Evolutionary conservation across 2,329 filamentous ascomycete genomes (phyloP).

Genomic region (Cladophialophora carrionii): DNA sequence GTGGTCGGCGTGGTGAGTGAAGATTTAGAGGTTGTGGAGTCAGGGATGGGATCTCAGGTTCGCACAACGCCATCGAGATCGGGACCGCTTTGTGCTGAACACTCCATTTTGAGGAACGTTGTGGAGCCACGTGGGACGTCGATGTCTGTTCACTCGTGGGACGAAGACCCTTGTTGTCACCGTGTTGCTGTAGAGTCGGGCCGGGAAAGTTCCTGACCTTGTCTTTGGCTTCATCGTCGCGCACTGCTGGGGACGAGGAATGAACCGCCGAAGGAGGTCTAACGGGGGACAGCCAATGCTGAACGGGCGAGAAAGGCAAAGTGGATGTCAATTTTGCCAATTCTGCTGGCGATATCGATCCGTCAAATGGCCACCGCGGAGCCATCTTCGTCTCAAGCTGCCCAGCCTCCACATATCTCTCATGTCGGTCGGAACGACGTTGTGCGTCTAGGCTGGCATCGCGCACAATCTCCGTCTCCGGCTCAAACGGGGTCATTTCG

Average conservation of each 20-base stretch:
- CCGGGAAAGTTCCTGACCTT: not conserved
- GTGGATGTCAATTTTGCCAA: not conserved
- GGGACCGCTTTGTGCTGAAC: not conserved
- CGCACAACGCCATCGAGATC: not conserved
- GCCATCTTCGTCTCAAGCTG: not conserved
- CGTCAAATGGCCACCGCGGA: not conserved
- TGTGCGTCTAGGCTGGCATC: not conserved
- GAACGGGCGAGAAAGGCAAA: not conserved
- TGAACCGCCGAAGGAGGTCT: not conserved
- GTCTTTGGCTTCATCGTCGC: no score
- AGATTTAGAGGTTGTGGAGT: not conserved
- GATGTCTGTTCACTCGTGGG: not conserved
- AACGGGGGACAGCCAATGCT: conserved; percentile 13
- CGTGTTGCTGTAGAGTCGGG: not conserved
- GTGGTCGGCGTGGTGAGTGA: not conserved
- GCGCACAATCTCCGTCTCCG: not conserved
- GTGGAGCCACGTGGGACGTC: not conserved
- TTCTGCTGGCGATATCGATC: not conserved
- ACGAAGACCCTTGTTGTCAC: not conserved
- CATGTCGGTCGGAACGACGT: not conserved
- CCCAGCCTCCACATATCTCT: not conserved
- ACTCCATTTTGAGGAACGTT: not conserved
- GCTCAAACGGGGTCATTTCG: not conserved
- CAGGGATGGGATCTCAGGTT: not conserved
- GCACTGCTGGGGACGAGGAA: not conserved